phyloP scores from a whole-genome alignment of 192 early-diverging fungal genomes.

The Coemansia sp. region DNA sequence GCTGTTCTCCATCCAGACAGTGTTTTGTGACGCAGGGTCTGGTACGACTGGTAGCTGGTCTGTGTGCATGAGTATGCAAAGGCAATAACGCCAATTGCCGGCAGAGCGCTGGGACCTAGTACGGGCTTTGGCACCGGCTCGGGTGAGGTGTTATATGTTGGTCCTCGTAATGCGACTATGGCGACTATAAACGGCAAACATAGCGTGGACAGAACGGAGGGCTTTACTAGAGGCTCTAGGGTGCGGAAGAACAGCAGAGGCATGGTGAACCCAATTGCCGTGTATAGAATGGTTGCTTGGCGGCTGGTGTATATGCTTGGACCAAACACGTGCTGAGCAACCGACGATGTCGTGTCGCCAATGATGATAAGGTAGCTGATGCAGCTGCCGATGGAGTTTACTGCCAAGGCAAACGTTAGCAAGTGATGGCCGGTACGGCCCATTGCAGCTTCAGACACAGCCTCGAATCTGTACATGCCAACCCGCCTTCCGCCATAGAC shows the following conservation, averaged over 20 bases:
- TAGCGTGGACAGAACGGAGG: constrained; percentile 59
- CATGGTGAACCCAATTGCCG: constrained; percentile 41
- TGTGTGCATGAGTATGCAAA: constrained; percentile 68
- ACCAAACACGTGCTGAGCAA: constrained; percentile 24
- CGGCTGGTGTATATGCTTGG: constrained; percentile 13
- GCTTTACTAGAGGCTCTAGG: constrained; percentile 56
- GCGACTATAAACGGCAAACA: constrained; percentile 63
- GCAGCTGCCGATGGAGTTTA: constrained; percentile 60
- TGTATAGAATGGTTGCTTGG: constrained; percentile 18
- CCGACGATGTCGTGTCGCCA: constrained; percentile 35
- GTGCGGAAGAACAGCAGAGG: constrained; percentile 64
- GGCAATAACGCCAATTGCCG: constrained; percentile 63
- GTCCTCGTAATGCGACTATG: constrained; percentile 58
- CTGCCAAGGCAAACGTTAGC: constrained; percentile 56
- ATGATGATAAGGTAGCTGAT: constrained; percentile 62
- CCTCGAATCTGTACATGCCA: constrained; percentile 57
- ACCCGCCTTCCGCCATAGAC: constrained; percentile 55
- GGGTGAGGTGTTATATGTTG: constrained; percentile 47
- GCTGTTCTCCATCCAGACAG: constrained; percentile 52
- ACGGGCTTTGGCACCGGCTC: constrained; percentile 55
- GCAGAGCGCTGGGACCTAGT: constrained; percentile 60
- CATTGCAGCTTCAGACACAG: constrained; percentile 50
- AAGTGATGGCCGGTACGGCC: constrained; percentile 56
- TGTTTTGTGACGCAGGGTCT: constrained; percentile 51
- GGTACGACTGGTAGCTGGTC: constrained; percentile 59